Base-by-base conservation (phyloP, 192 early-diverging fungal species). In the Neocallimastix lanati region DNA sequence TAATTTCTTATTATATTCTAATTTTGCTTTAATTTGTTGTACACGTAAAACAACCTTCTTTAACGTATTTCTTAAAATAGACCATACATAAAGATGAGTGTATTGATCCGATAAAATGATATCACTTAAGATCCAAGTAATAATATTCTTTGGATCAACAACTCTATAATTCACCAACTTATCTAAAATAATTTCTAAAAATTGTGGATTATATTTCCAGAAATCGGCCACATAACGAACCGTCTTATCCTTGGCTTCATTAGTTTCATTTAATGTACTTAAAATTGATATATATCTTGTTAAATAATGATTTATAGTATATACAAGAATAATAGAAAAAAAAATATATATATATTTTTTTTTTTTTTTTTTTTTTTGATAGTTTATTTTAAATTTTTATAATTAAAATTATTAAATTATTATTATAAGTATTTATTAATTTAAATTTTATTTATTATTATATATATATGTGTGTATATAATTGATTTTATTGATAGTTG, bases 121-220 rank as follows among this genome's bases (percentile, higher is more conserved):
- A 78, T 84, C 28, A 77, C 28, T 88, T 84, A 97, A 91, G 29
- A 94, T 84, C 93, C 94, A 93, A 33, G 89, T 84, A 76, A 97
- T 84, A 33, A 98, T 93, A 16, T 91, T 89, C 76, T 85, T 85
- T 21, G 95, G 93, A 79, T 96, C 95, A 40, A 98, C 87, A 9
- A 99, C 91, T 33, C 95, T 91, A 86, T 99, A 99, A 84, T 96
- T 96, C 79, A 97, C 85, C 79, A 99, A 87, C 83, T 98, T 98
- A 84, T 95, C 96, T 80, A 98, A 85, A 28, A 95, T 86, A 80
- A 99, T 97, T 18, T 93, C 93, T 84, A 96, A 84, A 83, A 97
- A 95, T 82, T 94, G 96, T 29, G 93, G 90, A 82, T 97, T 94
- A 33, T 89, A 85, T 76, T 85, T 85, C 97, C 97, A 99, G 85